Evolutionary conservation across 176 grass and related monocot species (phyloP).

Genomic region (Secale cereale): DNA sequence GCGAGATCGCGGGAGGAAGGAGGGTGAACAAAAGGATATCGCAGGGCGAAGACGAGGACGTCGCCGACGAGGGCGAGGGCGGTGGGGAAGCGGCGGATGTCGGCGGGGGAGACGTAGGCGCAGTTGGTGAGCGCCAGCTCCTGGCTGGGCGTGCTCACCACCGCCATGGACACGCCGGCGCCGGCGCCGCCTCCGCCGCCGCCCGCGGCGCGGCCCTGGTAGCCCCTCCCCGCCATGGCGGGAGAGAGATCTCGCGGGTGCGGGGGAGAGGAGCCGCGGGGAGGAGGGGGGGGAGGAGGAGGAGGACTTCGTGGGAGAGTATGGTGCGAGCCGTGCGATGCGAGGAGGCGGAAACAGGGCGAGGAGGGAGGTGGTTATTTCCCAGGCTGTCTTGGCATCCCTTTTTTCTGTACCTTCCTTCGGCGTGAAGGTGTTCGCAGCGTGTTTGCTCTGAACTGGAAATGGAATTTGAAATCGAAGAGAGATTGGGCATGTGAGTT

Average conservation of each 20-base stretch:
- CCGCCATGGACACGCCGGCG: slow-evolving; percentile 30
- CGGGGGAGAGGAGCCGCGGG: background rate
- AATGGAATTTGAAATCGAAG: too few relatives aligned
- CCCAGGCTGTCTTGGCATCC: background rate
- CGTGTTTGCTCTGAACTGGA: background rate
- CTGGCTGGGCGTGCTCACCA: slow-evolving; percentile 85
- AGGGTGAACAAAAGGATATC: slow-evolving; percentile 71
- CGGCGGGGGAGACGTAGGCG: slow-evolving; percentile 63
- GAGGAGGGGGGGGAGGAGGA: background rate
- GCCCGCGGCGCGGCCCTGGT: slow-evolving; percentile 12
- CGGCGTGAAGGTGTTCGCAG: background rate
- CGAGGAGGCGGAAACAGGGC: background rate
- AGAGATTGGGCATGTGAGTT: too few relatives aligned
- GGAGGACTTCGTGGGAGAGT: background rate
- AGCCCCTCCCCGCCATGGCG: slow-evolving; percentile 48
- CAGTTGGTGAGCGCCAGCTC: slow-evolving; percentile 90
- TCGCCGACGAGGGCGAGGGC: slow-evolving; percentile 66
- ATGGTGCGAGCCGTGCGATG: background rate
- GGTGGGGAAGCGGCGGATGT: slow-evolving; percentile 57
- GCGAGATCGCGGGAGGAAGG: background rate
- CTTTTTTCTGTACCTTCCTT: background rate
- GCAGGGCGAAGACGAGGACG: slow-evolving; percentile 72
- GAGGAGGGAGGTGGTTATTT: background rate
- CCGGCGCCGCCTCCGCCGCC: background rate
- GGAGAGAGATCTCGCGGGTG: slow-evolving; percentile 27